These are phyloP conservation scores for Fusarium austroafricanum DNA, from an alignment of 2,329 filamentous ascomycete species.

Conservation along the genomic window DNA sequence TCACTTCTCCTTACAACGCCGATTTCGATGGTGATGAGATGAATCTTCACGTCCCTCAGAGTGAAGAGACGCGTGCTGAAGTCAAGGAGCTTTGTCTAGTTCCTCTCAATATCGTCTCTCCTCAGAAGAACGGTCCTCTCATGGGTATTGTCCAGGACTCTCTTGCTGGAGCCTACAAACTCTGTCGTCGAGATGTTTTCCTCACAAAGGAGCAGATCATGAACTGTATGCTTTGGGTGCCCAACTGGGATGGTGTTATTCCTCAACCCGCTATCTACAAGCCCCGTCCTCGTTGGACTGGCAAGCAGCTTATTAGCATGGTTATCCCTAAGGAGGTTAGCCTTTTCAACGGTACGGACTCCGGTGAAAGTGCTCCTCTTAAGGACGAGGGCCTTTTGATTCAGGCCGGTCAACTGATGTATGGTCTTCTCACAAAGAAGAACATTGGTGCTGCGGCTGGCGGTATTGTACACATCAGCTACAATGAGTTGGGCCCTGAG, in stretches of 20 bases:
- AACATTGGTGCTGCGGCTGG: slow-evolving; percentile 88
- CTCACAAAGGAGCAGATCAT: slow-evolving; percentile 91
- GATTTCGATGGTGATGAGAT: slow-evolving; percentile 99
- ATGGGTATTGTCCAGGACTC: slow-evolving; percentile 99
- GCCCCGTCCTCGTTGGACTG: slow-evolving; percentile 93
- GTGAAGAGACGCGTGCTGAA: slow-evolving; percentile 95
- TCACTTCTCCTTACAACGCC: slow-evolving; percentile 98
- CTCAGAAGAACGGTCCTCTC: slow-evolving; percentile 93
- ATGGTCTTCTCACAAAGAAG: slow-evolving; percentile 93
- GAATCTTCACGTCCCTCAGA: slow-evolving; percentile 99
- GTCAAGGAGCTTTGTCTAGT: slow-evolving; percentile 96
- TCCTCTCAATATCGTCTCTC: slow-evolving; percentile 98
- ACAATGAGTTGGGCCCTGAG: slow-evolving; percentile 90
- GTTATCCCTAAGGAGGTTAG: slow-evolving; percentile 90
- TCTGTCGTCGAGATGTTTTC: slow-evolving; percentile 93
- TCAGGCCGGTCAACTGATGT: slow-evolving; percentile 88
- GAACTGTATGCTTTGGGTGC: slow-evolving; percentile 98
- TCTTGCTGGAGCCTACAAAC: slow-evolving; percentile 95
- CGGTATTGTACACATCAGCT: slow-evolving; percentile 95
- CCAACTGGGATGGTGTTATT: slow-evolving; percentile 95
- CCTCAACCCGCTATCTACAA: slow-evolving; percentile 94
- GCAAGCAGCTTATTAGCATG: slow-evolving; percentile 97
- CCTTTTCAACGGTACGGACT: slow-evolving; percentile 72
- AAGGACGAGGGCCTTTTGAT: slow-evolving; percentile 85
- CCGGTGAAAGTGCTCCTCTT: slow-evolving; percentile 69